Base-by-base conservation (phyloP, 768 basidiomycete genomes). In the Coprinopsis strossmayeri region DNA sequence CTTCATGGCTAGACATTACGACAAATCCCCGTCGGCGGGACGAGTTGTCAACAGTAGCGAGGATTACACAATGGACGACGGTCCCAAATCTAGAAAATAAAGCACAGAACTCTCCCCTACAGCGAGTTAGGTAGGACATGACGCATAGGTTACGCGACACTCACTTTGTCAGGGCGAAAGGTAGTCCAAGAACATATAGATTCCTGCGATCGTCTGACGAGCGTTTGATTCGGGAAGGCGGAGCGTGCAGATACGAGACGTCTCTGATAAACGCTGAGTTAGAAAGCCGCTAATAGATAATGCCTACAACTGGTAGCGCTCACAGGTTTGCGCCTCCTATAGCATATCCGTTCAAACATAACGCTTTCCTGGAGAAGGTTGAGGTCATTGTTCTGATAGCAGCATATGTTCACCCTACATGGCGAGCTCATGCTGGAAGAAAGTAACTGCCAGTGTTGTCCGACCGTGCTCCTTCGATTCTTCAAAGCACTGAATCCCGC, bases 21-120 rank as follows among this genome's bases (percentile, higher is more conserved):
- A 91, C 70, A 60, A 91, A 91, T 1, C 88, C 88, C 32, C 88
- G 84, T 42, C 88, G 78, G 45, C 88, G 79, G 30, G 88, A 90
- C 34, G 87, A 82, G 55, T 85, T 87, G 57, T 91, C 88, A 32
- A 89, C 79, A 3, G 89, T 91, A 1, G 87, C 89, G 17, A 91
- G 72, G 44, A 91, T 87, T 20, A 91, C 88, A 18, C 80, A 83
- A 60, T 91, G 88, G 1, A 75, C 67, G 13, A 91, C 85, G 7
- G 68, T 75, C 26, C 88, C 88, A 54, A 76, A 81, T 12, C 69
- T 74, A 45, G 78, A 74, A 57, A 87, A 91, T 3, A 84, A 55
- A 32, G 71, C 69, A 21, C 72, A 61, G 55, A 87, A 83, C 52
- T 87, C 87, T 50, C 67, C 55, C 53, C 75, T 77, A 47, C 38